Evolutionary conservation across 2,329 filamentous ascomycete species (phyloP).

Genomic region (Fusarium poae): DNA sequence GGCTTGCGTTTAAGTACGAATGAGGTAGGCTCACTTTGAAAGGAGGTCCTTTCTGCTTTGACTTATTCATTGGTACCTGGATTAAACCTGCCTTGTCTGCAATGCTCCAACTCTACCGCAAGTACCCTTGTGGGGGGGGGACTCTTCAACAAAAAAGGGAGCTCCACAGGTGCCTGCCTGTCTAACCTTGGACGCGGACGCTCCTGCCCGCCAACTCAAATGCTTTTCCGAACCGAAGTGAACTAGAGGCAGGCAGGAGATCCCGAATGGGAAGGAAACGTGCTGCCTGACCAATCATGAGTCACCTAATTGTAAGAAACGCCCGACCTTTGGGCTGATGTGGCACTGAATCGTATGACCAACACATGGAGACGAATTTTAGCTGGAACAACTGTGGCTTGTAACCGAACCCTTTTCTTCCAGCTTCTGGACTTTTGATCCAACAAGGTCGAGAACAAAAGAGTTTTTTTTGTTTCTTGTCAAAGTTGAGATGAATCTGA

Average conservation of each 20-base stretch:
- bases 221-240: conserved; percentile 30
- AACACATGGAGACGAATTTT: conserved; percentile 6
- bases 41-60: conserved; percentile 16
- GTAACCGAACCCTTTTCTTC: background rate
- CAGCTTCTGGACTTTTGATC: conserved; percentile 14
- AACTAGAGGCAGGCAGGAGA: conserved; percentile 33
- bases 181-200: background rate
- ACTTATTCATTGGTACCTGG: conserved; percentile 27
- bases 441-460: conserved; percentile 22
- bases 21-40: conserved; percentile 10
- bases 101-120: conserved; percentile 9
- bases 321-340: conserved; percentile 47
- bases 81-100: conserved; percentile 27
- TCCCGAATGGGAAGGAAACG: conserved; percentile 33
- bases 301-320: conserved; percentile 44
- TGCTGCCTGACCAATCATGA: conserved; percentile 32
- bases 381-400: conserved; percentile 21
- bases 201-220: conserved; percentile 9
- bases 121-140: conserved; percentile 19
- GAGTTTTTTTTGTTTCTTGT: background rate
- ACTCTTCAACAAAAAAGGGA: background rate
- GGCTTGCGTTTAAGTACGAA: conserved; percentile 31
- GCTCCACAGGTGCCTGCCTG: background rate
- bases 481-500: background rate
- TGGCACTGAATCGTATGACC: conserved; percentile 51